These are phyloP conservation scores for Salix brachista DNA, from an alignment of 345 rosid species.

Conservation along the genomic window DNA sequence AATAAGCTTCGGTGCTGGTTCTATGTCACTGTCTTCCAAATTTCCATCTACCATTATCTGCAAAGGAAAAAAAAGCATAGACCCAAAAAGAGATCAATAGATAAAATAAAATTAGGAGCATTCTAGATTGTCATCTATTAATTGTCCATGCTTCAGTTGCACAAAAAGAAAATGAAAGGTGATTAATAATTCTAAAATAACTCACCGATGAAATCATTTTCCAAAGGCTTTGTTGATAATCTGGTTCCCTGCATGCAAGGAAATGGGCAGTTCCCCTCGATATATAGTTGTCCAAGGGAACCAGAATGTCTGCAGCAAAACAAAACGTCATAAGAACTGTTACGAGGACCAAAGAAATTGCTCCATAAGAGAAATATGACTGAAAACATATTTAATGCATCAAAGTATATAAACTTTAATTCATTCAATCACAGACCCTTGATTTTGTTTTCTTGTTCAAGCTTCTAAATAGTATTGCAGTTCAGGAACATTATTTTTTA, in stretches of 20 bases:
- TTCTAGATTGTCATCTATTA: background rate
- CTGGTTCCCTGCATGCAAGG: conserved; percentile 81
- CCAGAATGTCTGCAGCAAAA: conserved; percentile 70
- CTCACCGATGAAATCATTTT: conserved; percentile 88
- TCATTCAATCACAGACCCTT: background rate
- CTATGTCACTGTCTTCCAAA: conserved; percentile 86
- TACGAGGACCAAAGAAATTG: background rate
- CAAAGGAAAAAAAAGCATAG: background rate
- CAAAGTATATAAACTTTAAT: background rate
- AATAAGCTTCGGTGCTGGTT: conserved; percentile 96
- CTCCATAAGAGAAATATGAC: background rate
- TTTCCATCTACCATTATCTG: conserved; percentile 82
- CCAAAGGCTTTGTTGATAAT: conserved; percentile 97
- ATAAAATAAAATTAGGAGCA: background rate
- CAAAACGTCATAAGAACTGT: conserved; percentile 8
- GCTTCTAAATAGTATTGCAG: background rate
- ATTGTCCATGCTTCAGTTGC: background rate
- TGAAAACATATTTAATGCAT: background rate
- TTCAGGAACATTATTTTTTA: background rate
- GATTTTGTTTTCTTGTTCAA: background rate
- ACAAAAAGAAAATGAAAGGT: background rate
- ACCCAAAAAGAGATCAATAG: background rate
- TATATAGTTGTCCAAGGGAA: conserved; percentile 93
- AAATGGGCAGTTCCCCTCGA: conserved; percentile 92
- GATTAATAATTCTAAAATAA: background rate